These are phyloP conservation scores for Monosporascus sp. DNA, from an alignment of 2,329 filamentous ascomycete species.

Conservation along the genomic window DNA sequence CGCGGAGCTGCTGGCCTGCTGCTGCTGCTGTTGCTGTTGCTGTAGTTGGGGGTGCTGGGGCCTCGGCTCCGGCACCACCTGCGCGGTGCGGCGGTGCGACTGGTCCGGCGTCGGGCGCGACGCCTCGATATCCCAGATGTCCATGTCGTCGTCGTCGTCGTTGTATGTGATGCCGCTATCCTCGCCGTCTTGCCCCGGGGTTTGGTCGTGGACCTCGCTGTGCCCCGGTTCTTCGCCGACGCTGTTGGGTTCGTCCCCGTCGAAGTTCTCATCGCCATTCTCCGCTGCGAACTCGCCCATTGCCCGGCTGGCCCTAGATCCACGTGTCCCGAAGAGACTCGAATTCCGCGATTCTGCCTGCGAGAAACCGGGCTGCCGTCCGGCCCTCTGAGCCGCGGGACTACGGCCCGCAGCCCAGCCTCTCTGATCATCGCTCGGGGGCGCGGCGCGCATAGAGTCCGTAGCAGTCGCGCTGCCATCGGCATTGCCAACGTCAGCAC, in stretches of 20 bases:
- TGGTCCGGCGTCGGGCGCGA: constrained; percentile 37
- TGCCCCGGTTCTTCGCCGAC: constrained; percentile 6
- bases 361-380: constrained; percentile 9
- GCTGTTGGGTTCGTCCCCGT: constrained; percentile 15
- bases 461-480: constrained; percentile 4
- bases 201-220: not conserved
- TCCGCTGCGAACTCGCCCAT: not conserved
- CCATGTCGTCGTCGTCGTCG: constrained; percentile 32
- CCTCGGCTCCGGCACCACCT: constrained; percentile 12
- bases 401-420: constrained; percentile 10
- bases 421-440: constrained; percentile 12
- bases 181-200: not conserved
- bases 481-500: constrained; percentile 1
- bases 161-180: constrained; percentile 7
- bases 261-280: constrained; percentile 2
- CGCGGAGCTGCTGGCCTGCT: not conserved
- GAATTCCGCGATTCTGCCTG: constrained; percentile 9
- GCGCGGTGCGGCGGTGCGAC: not conserved
- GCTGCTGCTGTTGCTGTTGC: not conserved
- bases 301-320: constrained; percentile 6
- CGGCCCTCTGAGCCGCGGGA: constrained; percentile 6
- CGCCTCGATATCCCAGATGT: constrained; percentile 56
- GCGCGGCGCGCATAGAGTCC: constrained; percentile 14
- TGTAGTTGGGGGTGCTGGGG: constrained; percentile 12
- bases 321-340: constrained; percentile 8